Percentiles rank a stretch among this genome's conserved stretches.
phyloP scores from a whole-genome alignment of 2,329 filamentous ascomycete species.

The Ascocoryne sarcoides region DNA sequence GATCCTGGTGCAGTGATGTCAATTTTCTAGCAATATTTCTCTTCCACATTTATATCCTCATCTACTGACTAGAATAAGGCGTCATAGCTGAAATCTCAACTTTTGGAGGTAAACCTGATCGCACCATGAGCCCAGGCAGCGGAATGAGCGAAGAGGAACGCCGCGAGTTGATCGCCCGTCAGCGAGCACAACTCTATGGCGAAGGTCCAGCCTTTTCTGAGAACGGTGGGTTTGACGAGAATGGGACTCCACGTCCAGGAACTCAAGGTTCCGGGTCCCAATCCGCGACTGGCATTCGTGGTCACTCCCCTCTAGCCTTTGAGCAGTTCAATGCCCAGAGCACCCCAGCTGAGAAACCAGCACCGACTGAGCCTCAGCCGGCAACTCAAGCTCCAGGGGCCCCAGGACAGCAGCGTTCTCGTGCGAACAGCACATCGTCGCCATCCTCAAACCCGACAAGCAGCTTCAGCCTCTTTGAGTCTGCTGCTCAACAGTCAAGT shows the following conservation, averaged over 20 bases:
- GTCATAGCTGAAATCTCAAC: constrained; percentile 59
- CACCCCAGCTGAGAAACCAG: constrained; percentile 15
- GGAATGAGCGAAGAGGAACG: constrained; percentile 91
- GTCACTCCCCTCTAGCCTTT: constrained; percentile 72
- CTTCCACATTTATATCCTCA: constrained; percentile 19
- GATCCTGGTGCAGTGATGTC: constrained; percentile 29
- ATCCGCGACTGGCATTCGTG: constrained; percentile 56
- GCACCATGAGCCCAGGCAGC: constrained; percentile 72
- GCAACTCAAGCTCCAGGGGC: constrained; percentile 28
- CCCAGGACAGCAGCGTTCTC: constrained; percentile 40
- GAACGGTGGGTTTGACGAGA: constrained; percentile 60
- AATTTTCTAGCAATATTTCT: constrained; percentile 10
- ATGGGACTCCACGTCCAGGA: constrained; percentile 51
- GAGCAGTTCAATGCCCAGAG: constrained; percentile 51
- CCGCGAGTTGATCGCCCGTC: constrained; percentile 89
- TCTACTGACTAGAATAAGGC: constrained; percentile 38
- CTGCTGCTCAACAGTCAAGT: constrained; percentile 55
- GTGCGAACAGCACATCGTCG: constrained; percentile 78
- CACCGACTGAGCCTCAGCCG: constrained; percentile 36
- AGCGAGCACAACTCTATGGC: constrained; percentile 89
- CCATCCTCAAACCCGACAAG: constrained; percentile 58
- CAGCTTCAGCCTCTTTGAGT: constrained; percentile 54
- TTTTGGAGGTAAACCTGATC: constrained; percentile 67
- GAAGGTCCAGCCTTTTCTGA: constrained; percentile 61
- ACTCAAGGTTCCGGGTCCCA: constrained; percentile 55